Evolutionary conservation across 805 yeast species (phyloP), one percentile per base, ranked within the genome.

Genomic region (Ogataea nonfermentans): DNA sequence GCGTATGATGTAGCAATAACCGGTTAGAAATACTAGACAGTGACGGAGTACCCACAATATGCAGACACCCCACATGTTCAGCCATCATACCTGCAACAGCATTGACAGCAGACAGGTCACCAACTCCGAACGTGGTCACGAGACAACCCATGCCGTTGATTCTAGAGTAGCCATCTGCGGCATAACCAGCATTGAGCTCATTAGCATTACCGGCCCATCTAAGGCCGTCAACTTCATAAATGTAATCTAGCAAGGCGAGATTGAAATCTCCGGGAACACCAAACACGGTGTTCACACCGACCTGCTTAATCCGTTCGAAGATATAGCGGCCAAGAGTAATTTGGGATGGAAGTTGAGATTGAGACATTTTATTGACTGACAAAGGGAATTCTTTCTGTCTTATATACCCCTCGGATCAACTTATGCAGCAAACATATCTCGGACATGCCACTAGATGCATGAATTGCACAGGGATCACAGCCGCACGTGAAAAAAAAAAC

Each of bases 191-290:
- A 63, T 87, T 87, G 68, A 86, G 74, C 69, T 86, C 95, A 66
- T 87, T 86, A 61, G 93, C 85, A 63, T 86, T 85, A 56, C 95
- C 95, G 35, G 86, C 89, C 95, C 95, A 86, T 69, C 84, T 75
- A 65, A 86, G 59, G 31, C 84, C 86, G 24, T 76, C 79, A 35
- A 82, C 86, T 55, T 81, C 85, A 62, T 82, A 79, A 56, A 84
- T 71, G 59, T 83, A 79, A 59, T 84, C 90, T 47, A 84, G 67
- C 37, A 84, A 66, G 13, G 85, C 67, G 61, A 81, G 70, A 71
- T 83, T 84, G 76, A 82, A 83, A 65, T 84, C 91, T 56, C 90
- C 90, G 45, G 91, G 91, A 40, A 84, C 75, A 57, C 91, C 91
- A 56, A 83, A 84, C 58, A 84, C 71, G 54, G 90, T 80, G 53